Conservation (phyloP, 768 basidiomycete genomes). For the Collybiopsis confluens region DNA sequence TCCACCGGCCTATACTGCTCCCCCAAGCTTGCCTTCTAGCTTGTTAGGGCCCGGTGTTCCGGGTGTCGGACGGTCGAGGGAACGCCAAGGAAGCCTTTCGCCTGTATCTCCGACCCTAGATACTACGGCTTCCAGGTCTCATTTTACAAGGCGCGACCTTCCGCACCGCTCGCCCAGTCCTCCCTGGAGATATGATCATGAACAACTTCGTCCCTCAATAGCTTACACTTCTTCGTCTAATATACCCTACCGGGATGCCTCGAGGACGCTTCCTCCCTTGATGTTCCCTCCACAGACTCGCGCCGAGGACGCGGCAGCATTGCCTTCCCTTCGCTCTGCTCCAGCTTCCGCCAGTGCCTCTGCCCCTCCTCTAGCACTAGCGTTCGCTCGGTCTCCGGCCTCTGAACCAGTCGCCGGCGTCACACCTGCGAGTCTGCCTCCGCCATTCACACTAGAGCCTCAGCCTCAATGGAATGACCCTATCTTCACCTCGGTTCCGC, state of each 20-base stretch:
- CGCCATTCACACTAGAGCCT: constrained; percentile 67
- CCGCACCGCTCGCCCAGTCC: constrained; percentile 6
- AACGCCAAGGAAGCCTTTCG: constrained; percentile 13
- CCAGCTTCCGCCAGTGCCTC: constrained; percentile 1
- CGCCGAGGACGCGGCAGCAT: background rate
- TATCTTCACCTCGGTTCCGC: constrained; percentile 31
- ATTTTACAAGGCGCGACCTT: background rate
- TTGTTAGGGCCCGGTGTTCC: constrained; percentile 57
- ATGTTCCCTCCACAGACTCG: constrained; percentile 12
- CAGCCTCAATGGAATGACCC: constrained; percentile 59
- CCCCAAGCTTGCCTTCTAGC: constrained; percentile 32
- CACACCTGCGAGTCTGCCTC: constrained; percentile 32
- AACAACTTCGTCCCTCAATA: background rate
- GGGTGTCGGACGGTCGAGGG: constrained; percentile 25
- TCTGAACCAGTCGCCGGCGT: constrained; percentile 16
- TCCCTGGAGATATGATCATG: background rate
- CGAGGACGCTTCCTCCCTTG: constrained; percentile 32
- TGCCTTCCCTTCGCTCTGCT: constrained; percentile 1
- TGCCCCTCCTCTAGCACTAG: background rate
- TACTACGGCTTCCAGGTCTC: background rate
- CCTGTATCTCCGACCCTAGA: background rate
- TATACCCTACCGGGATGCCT: constrained; percentile 20
- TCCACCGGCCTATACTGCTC: background rate
- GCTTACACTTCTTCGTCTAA: constrained; percentile 3
- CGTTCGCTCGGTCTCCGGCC: constrained; percentile 24